phyloP scores from a whole-genome alignment of 2,329 filamentous ascomycete species.

The Pyrenophora teres region DNA sequence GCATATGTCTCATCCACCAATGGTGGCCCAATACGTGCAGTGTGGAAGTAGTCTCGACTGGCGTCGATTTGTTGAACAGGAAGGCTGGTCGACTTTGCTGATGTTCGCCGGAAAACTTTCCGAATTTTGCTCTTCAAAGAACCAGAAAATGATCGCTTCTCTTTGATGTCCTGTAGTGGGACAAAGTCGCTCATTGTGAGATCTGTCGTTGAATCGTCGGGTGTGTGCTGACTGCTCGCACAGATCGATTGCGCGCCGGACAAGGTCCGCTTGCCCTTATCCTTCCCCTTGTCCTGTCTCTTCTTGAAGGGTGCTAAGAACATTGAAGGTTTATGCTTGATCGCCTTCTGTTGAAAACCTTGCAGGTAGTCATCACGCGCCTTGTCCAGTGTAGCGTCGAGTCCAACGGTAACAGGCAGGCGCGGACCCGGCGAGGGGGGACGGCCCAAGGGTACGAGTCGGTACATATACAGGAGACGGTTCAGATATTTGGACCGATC shows the following conservation, averaged over 20 bases:
- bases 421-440: slow-evolving; percentile 29
- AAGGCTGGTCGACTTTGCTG: slow-evolving; percentile 39
- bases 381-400: slow-evolving; percentile 33
- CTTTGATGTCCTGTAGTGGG: slow-evolving; percentile 53
- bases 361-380: slow-evolving; percentile 50
- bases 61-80: slow-evolving; percentile 61
- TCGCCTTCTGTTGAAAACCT: slow-evolving; percentile 47
- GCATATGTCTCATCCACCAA: slow-evolving; percentile 40
- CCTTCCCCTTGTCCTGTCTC: slow-evolving; percentile 40
- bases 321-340: slow-evolving; percentile 51
- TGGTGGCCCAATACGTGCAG: slow-evolving; percentile 6
- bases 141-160: slow-evolving; percentile 65
- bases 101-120: slow-evolving; percentile 57
- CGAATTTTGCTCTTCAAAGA: slow-evolving; percentile 66
- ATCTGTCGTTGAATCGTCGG: slow-evolving; percentile 14
- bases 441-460: slow-evolving; percentile 16
- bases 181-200: slow-evolving; percentile 27
- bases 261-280: slow-evolving; percentile 20
- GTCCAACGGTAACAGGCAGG: slow-evolving; percentile 33
- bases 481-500: slow-evolving; percentile 11
- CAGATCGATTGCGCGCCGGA: slow-evolving; percentile 24
- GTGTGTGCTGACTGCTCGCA: slow-evolving; percentile 11
- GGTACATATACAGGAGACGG: not conserved
- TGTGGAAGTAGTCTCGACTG: slow-evolving; percentile 45
- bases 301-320: slow-evolving; percentile 53